phyloP scores from a whole-genome alignment of 139 green algal species.

The Tetradesmus obliquus region DNA sequence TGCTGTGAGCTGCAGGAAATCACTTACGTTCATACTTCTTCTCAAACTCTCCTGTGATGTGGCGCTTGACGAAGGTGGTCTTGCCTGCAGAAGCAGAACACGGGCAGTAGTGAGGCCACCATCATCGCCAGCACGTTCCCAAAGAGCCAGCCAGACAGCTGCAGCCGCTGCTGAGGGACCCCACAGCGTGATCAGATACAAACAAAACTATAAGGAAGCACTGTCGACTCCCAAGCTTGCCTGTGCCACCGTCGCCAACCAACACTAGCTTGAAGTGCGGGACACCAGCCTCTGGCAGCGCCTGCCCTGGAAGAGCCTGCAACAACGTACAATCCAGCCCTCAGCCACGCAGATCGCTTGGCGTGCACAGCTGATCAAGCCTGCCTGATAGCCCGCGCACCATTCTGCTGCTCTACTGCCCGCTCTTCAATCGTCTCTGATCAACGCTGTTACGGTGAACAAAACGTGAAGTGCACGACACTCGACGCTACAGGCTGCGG shows the following conservation, averaged over 20 bases:
- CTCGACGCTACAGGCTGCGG: not conserved
- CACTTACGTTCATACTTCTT: conserved; percentile 99
- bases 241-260: conserved; percentile 97
- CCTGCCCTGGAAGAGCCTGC: conserved; percentile 54
- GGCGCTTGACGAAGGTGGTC: conserved; percentile 98
- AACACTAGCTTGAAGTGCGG: conserved; percentile 98
- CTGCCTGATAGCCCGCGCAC: not conserved
- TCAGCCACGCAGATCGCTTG: not conserved
- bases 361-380: not conserved
- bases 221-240: conserved; percentile 50
- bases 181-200: not conserved
- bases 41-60: conserved; percentile 99
- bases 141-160: not conserved
- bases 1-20: not conserved
- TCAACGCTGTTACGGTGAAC: not conserved
- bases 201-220: not conserved
- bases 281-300: conserved; percentile 73
- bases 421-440: not conserved
- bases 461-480: not conserved
- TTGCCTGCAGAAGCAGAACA: conserved; percentile 76
- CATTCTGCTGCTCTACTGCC: not conserved
- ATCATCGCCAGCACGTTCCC: not conserved
- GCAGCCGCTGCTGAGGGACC: not conserved
- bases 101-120: not conserved
- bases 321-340: not conserved